phyloP scores from a whole-genome alignment of 768 basidiomycete species.

The Suillus clintonianus region DNA sequence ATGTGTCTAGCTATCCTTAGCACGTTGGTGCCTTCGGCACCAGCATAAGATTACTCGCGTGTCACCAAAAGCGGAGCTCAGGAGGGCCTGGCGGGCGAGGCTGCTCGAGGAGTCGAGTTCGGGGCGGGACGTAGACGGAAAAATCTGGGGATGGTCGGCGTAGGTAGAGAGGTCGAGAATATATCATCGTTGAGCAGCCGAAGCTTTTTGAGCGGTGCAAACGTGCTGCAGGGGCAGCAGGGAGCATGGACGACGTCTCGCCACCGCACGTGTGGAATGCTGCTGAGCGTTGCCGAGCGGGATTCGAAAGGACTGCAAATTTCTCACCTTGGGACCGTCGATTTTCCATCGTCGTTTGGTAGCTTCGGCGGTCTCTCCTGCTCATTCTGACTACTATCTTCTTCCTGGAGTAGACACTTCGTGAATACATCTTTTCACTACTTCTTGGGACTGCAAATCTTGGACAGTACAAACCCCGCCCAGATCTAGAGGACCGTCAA shows the following conservation, averaged over 20 bases:
- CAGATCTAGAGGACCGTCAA: not conserved
- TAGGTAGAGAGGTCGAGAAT: not conserved
- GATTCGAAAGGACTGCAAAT: not conserved
- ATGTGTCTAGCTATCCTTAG: too few species aligned
- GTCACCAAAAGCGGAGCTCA: too few species aligned
- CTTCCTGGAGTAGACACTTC: not conserved
- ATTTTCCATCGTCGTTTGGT: not conserved
- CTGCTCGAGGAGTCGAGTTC: too few species aligned
- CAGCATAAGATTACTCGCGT: too few species aligned
- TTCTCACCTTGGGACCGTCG: too few species aligned
- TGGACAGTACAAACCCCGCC: not conserved
- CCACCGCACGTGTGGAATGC: not conserved
- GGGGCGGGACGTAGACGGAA: too few species aligned
- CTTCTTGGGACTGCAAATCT: not conserved
- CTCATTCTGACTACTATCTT: not conserved
- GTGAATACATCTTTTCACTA: not conserved
- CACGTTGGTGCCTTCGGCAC: too few species aligned
- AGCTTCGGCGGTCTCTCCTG: not conserved
- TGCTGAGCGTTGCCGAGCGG: not conserved
- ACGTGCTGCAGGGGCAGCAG: not conserved
- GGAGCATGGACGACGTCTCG: not conserved
- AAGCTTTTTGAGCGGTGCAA: not conserved
- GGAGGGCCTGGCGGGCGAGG: too few species aligned
- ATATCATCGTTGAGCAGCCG: not conserved
- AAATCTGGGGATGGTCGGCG: not conserved